A percentile compares a stretch with the other conserved stretches of the same genome.
Conservation (phyloP, 78 protist genomes). For the Trichosphaerium sp. region DNA sequence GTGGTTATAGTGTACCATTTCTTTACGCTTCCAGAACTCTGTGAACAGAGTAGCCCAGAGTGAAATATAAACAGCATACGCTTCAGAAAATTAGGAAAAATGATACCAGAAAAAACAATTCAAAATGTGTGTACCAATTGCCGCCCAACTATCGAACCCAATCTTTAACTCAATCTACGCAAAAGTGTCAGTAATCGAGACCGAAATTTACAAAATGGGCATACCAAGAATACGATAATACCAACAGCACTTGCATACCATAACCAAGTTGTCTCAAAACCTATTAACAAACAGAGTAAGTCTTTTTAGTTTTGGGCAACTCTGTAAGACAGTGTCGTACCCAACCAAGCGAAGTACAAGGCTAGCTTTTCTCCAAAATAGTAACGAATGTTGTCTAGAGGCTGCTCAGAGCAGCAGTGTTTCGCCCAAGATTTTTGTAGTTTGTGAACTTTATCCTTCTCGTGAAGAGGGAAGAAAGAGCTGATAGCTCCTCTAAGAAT, state of each 20-base stretch:
- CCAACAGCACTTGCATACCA: not conserved
- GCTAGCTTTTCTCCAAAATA: slow-evolving; percentile 1
- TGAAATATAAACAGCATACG: not conserved
- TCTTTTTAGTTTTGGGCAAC: too few relatives aligned
- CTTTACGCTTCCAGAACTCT: slow-evolving; percentile 50
- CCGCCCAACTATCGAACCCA: too few relatives aligned
- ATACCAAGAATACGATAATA: not conserved
- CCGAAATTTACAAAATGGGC: too few relatives aligned
- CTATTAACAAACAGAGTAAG: too few relatives aligned
- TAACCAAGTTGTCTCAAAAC: not conserved
- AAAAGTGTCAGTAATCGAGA: too few relatives aligned
- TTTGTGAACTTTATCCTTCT: not conserved
- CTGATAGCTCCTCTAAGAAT: too few relatives aligned
- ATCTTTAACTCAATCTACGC: too few relatives aligned
- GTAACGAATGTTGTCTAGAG: not conserved
- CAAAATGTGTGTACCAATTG: too few relatives aligned
- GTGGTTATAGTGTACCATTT: too few relatives aligned
- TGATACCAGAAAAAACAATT: too few relatives aligned
- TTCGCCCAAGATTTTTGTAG: not conserved
- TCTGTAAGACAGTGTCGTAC: too few relatives aligned
- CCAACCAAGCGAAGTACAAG: not conserved
- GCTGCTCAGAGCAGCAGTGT: not conserved
- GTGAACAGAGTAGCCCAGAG: slow-evolving; percentile 8
- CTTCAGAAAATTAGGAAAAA: too few relatives aligned
- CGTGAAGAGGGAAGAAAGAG: slow-evolving; percentile 1